These are phyloP conservation scores for Ilyonectria destructans DNA, from an alignment of 2,329 filamentous ascomycete genomes.

Conservation along the genomic window DNA sequence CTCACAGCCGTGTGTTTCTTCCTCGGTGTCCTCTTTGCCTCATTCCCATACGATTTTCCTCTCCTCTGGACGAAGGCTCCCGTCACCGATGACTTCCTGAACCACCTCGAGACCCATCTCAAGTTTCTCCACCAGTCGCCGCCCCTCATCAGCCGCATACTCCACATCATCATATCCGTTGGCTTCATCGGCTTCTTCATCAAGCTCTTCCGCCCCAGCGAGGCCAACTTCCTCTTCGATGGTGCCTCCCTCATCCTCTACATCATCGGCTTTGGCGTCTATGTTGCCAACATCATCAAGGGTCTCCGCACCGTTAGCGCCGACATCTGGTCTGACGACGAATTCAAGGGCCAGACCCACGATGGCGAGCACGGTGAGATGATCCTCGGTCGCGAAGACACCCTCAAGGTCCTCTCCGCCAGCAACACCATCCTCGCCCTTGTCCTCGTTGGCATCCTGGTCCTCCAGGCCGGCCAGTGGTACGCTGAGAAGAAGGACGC, in stretches of 20 bases:
- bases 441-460: constrained; percentile 90
- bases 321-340: constrained; percentile 72
- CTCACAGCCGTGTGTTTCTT: constrained; percentile 90
- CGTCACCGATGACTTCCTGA: constrained; percentile 79
- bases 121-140: constrained; percentile 93
- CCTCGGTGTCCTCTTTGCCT: constrained; percentile 96
- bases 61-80: constrained; percentile 84
- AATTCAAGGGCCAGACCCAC: constrained; percentile 55
- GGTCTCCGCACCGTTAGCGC: constrained; percentile 87
- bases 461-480: constrained; percentile 97
- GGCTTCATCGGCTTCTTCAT: constrained; percentile 91
- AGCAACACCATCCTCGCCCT: constrained; percentile 97
- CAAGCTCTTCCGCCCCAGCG: constrained; percentile 94
- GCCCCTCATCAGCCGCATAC: constrained; percentile 91
- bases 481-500: constrained; percentile 96
- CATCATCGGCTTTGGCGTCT: constrained; percentile 91
- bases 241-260: constrained; percentile 87
- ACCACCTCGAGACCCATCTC: constrained; percentile 90
- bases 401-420: constrained; percentile 89
- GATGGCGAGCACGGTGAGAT: constrained; percentile 70
- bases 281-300: constrained; percentile 97
- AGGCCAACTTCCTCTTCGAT: constrained; percentile 96
- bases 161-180: constrained; percentile 92
- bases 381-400: constrained; percentile 88
- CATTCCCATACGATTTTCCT: constrained; percentile 95